Evolutionary conservation across 306 rosid species (phyloP), one percentile per base, ranked within the genome.

Genomic region (Pachyrhizus erosus): DNA sequence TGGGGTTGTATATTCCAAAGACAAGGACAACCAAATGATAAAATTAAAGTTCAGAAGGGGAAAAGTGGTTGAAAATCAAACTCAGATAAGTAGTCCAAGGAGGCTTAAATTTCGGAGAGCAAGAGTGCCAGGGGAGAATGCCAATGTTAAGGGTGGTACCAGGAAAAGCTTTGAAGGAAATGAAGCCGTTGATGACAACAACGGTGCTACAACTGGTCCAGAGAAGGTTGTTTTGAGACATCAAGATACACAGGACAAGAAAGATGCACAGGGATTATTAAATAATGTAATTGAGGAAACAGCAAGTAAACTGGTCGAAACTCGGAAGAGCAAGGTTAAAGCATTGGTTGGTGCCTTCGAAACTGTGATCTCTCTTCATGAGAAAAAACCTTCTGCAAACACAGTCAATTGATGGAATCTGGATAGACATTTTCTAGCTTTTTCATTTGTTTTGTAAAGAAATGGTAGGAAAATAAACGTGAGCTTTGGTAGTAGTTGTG

Each of bases 281-380:
- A 96, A 96, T 78, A 91, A 87, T 70, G 98, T 96, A 2, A 96
- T 96, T 0, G 97, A 96, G 86, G 99, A 93, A 86, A 91, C 99
- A 0, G 99, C 99, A 29, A 92, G 91, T 80, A 96, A 93, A 84
- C 91, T 96, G 0, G 99, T 75, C 7, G 96, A 88, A 85, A 40
- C 90, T 57, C 84, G 88, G 80, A 93, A 91, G 90, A 96, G 99
- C 89, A 96, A 93, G 89, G 99, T 96, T 74, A 96, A 96, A 85
- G 99, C 99, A 70, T 87, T 96, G 89, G 99, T 96, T 79, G 96
- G 99, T 78, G 99, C 99, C 71, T 96, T 96, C 70, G 99, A 96
- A 91, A 90, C 99, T 54, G 97, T 93, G 70, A 96, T 96, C 85
- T 96, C 97, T 70, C 99, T 96, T 57, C 99, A 96, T 33, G 98